phyloP scores from a whole-genome alignment of 2,329 filamentous ascomycete species.

The Botryotinia narcissicola region DNA sequence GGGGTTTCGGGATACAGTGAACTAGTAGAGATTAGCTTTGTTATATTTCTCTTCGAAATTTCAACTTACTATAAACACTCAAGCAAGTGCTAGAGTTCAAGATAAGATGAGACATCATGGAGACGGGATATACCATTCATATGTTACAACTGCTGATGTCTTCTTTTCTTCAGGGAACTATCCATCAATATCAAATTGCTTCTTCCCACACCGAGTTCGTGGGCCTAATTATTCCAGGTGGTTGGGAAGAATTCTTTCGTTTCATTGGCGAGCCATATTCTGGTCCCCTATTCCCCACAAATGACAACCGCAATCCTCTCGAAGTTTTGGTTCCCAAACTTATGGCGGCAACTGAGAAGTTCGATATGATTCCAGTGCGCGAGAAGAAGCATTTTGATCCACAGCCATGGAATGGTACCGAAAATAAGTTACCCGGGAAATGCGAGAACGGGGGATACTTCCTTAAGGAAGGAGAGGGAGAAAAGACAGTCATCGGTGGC shows the following conservation, averaged over 20 bases:
- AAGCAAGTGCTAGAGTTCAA: background rate
- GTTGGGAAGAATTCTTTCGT: slow-evolving; percentile 61
- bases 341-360: slow-evolving; percentile 53
- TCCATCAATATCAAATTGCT: slow-evolving; percentile 56
- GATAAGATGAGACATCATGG: background rate
- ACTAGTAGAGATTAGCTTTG: background rate
- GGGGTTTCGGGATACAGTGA: background rate
- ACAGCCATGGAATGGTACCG: slow-evolving; percentile 43
- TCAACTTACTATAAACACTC: background rate
- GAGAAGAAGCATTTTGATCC: slow-evolving; percentile 48
- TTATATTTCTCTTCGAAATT: background rate
- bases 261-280: slow-evolving; percentile 53
- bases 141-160: background rate
- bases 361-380: slow-evolving; percentile 53
- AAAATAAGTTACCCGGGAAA: slow-evolving; percentile 43
- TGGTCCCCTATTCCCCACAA: slow-evolving; percentile 50
- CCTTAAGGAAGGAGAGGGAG: slow-evolving; percentile 50
- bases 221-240: slow-evolving; percentile 55
- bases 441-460: slow-evolving; percentile 47
- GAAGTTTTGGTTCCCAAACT: slow-evolving; percentile 53
- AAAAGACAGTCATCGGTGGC: slow-evolving; percentile 47
- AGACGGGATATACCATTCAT: background rate
- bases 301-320: slow-evolving; percentile 51
- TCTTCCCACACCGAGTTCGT: slow-evolving; percentile 54
- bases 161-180: slow-evolving; percentile 42